Evolutionary conservation across 1,284 basidiomycete genomes (phyloP).

Genomic region (Puccinia brachypodii): DNA sequence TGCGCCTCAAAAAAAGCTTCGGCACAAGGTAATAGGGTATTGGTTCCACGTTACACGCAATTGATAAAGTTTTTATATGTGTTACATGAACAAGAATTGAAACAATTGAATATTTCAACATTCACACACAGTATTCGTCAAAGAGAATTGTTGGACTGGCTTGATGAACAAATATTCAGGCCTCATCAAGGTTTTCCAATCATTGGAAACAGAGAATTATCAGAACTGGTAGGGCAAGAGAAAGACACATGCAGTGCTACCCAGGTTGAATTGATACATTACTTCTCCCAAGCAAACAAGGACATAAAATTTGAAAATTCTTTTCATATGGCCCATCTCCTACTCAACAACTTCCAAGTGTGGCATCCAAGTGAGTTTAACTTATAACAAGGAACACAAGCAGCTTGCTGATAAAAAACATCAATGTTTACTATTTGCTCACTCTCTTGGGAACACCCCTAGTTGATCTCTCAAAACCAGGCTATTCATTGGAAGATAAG

Average conservation of each 20-base stretch:
- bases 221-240: not conserved
- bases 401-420: no score
- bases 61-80: not conserved
- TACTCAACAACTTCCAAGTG: not conserved
- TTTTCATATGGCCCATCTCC: not conserved
- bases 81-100: not conserved
- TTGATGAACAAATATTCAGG: not conserved
- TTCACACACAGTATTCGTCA: not conserved
- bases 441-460: not conserved
- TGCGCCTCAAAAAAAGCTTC: not conserved
- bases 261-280: not conserved
- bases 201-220: not conserved
- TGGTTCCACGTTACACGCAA: not conserved
- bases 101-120: not conserved
- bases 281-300: no score
- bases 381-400: not conserved
- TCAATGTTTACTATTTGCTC: no score
- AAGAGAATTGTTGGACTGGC: not conserved
- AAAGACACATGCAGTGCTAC: not conserved
- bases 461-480: no score
- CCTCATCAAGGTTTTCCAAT: not conserved
- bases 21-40: not conserved
- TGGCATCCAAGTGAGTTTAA: not conserved
- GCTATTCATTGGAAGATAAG: no score
- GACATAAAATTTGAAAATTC: no score